These are phyloP conservation scores for Cryphonectria nitschkei DNA, from an alignment of 2,329 filamentous ascomycete species.

Conservation along the genomic window DNA sequence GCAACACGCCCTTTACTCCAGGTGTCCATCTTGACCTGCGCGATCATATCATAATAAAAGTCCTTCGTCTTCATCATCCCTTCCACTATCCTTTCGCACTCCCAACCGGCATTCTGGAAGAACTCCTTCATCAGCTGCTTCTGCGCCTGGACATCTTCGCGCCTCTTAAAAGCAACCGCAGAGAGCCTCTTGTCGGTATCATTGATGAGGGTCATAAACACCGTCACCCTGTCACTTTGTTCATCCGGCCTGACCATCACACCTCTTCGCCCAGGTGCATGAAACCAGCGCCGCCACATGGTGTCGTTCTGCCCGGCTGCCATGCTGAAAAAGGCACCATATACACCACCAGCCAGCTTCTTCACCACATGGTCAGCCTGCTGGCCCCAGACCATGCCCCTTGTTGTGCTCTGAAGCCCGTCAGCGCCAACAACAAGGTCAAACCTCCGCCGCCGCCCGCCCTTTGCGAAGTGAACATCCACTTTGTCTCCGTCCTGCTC, in stretches of 20 bases:
- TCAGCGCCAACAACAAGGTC: conserved; percentile 61
- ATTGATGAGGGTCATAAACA: conserved; percentile 23
- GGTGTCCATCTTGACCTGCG: conserved; percentile 45
- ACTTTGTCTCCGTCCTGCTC: conserved; percentile 34
- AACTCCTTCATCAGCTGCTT: conserved; percentile 45
- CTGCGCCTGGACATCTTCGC: conserved; percentile 37
- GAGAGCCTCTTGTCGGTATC: conserved; percentile 35
- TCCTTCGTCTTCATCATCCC: conserved; percentile 36
- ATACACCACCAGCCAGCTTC: conserved; percentile 36
- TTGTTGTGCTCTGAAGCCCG: conserved; percentile 54
- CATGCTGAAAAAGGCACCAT: conserved; percentile 47
- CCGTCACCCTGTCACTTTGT: conserved; percentile 19
- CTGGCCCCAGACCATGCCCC: conserved; percentile 42
- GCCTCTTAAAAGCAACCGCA: conserved; percentile 31
- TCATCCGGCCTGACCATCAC: conserved; percentile 45
- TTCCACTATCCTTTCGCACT: conserved; percentile 41
- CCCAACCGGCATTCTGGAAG: conserved; percentile 52
- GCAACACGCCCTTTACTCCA: conserved; percentile 44
- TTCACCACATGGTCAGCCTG: conserved; percentile 36
- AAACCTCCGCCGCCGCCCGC: conserved; percentile 44
- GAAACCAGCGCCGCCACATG: conserved; percentile 41
- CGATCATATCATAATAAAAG: conserved; percentile 45
- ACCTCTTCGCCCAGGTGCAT: conserved; percentile 41
- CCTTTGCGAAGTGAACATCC: conserved; percentile 46
- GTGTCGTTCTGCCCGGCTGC: conserved; percentile 35